Percentiles rank a stretch among this genome's conserved stretches.
Evolutionary conservation across 208 protist species (phyloP).

Genomic region (Wallacemonas sp.): DNA sequence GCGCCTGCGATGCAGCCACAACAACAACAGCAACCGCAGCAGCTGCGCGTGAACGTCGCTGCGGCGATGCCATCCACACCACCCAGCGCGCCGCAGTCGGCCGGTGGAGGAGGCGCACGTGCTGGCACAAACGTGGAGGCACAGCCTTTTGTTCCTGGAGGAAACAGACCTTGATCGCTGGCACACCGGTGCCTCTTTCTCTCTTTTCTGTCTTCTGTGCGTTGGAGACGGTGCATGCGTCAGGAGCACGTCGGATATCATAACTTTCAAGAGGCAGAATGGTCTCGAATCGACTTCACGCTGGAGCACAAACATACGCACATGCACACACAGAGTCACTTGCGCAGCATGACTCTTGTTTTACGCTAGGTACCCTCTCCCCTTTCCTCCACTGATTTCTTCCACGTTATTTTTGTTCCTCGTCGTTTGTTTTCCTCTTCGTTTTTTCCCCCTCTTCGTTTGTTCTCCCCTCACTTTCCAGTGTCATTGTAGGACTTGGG

Average conservation of each 20-base stretch:
- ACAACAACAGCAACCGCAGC: not conserved
- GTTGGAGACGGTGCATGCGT: too few species aligned
- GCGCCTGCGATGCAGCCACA: not conserved
- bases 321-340: too few species aligned
- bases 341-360: too few species aligned
- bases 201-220: too few species aligned
- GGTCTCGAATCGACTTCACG: too few species aligned
- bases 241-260: too few species aligned
- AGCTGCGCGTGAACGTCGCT: conserved; percentile 17
- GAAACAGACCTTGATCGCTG: conserved; percentile 11
- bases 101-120: conserved; percentile 14
- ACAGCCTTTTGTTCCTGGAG: conserved; percentile 64
- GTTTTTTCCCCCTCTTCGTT: not conserved
- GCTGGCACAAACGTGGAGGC: conserved; percentile 70
- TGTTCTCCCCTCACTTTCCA: not conserved
- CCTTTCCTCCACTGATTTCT: too few species aligned
- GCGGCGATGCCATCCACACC: conserved; percentile 3
- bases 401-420: too few species aligned
- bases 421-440: too few species aligned
- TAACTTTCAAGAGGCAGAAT: too few species aligned
- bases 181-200: conserved; percentile 1
- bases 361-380: too few species aligned
- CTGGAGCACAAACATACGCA: too few species aligned
- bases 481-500: not conserved
- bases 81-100: conserved; percentile 4